A percentile compares a stretch with the other conserved stretches of the same genome.
Evolutionary conservation across 2,329 filamentous ascomycete species (phyloP).

Genomic region (Sarocladiaceae sp.): DNA sequence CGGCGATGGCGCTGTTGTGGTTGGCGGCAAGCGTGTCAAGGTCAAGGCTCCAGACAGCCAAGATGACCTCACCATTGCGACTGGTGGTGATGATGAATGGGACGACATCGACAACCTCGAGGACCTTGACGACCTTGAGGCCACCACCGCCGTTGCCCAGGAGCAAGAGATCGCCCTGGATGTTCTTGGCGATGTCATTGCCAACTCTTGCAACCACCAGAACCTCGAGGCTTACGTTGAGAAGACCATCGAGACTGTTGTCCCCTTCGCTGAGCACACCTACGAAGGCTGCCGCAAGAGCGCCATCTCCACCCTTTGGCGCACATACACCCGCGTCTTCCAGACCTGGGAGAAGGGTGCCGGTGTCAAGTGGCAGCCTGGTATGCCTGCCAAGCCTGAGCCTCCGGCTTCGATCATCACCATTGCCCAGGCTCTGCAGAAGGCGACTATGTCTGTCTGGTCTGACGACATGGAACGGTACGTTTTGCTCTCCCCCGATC

Average conservation of each 20-base stretch:
- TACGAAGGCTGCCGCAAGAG: conserved; percentile 94
- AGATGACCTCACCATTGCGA: conserved; percentile 48
- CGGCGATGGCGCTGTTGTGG: conserved; percentile 67
- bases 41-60: conserved; percentile 53
- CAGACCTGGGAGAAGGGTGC: conserved; percentile 70
- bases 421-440: conserved; percentile 79
- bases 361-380: conserved; percentile 80
- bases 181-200: conserved; percentile 87
- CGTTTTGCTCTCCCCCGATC: conserved; percentile 38
- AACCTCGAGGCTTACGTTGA: conserved; percentile 74
- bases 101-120: conserved; percentile 72
- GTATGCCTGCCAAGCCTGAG: conserved; percentile 73
- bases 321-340: conserved; percentile 87
- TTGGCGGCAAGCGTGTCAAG: conserved; percentile 81
- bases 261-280: conserved; percentile 76
- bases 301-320: conserved; percentile 85
- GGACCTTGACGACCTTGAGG: conserved; percentile 76
- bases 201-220: conserved; percentile 73
- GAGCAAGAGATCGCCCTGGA: conserved; percentile 98
- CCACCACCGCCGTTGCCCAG: conserved; percentile 81
- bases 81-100: conserved; percentile 45
- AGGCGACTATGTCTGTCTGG: conserved; percentile 79
- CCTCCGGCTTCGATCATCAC: conserved; percentile 75
- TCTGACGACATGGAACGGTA: conserved; percentile 89
- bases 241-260: conserved; percentile 75